Evolutionary conservation across 2,329 filamentous ascomycete genomes (phyloP), one percentile per base, ranked within the genome.

Genomic region (Dothideomycetes sp.): DNA sequence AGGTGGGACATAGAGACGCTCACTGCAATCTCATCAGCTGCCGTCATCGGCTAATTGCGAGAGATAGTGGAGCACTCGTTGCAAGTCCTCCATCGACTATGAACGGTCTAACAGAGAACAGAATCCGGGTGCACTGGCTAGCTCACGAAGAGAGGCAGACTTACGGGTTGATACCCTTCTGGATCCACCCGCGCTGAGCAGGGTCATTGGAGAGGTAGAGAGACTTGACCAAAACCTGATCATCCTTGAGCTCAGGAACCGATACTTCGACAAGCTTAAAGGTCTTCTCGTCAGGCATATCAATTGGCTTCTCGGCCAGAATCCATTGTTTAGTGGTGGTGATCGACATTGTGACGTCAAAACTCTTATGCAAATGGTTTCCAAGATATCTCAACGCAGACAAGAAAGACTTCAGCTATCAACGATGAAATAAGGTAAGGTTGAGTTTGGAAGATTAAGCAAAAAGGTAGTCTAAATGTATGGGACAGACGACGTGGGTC

Each of bases 131-230:
- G n/a, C n/a, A n/a, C n/a, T n/a, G n/a, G n/a, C n/a, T n/a, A n/a
- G n/a, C n/a, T n/a, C n/a, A n/a, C n/a, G 22, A 27, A 27, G 22
- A 31, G n/a, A 10, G 34, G 32, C 17, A 52, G n/a, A 54, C 50
- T 42, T 43, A 49, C 39, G 39, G 33, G 3, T 36, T 19, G 4
- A 37, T 34, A 19, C 30, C 39, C 17, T 58, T 51, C 42, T 65
- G 57, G 44, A 73, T 70, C 67, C 68, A 71, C 33, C 58, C 60
- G 40, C 70, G 62, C 49, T 72, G 68, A 3, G 68, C 70, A 1
- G 70, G 70, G 52, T 73, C 70, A 45, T 72, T 73, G 45, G 67
- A 70, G 37, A 72, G 50, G 50, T 61, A 70, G 14, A 64, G 48
- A 2, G 56, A 52, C 52, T 71, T 67, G 39, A 71, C 44, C 15